Evolutionary conservation across 257 asterid species (phyloP), one percentile per base, ranked within the genome.

Genomic region (Solanum peruvianum): DNA sequence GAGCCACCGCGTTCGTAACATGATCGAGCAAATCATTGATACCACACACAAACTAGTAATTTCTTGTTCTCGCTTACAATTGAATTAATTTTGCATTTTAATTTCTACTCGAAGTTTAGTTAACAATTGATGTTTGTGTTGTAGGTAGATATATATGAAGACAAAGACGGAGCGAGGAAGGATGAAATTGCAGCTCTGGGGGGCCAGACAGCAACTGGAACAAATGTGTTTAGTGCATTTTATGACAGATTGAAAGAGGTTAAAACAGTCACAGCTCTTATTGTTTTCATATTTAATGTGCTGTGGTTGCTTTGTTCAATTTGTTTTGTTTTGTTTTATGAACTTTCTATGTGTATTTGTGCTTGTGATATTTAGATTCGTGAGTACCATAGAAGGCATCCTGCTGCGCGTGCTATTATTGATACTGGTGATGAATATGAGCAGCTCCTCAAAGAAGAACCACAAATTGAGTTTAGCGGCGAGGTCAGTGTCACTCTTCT

Each of bases 161-260:
- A 96, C 87, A 91, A 93, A 52, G 99, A 97, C 89, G 91, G 72
- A 78, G 94, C 98, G 31, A 91, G 98, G 94, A 96, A 93, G 91
- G 99, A 97, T 88, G 99, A 97, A 90, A 97, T 97, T 90, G 99
- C 98, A 13, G 98, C 98, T 5, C 98, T 97, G 7, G 99, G 99
- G 85, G 99, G 99, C 18, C 97, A 92, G 93, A 95, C 98, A 41
- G 90, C 93, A 2, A 86, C 98, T 7, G 98, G 98, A 11, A 91
- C 98, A 44, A 96, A 96, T 86, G 97, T 97, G 47, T 96, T 95
- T 85, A 96, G 99, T 90, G 98, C 97, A 11, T 97, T 97, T 93
- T 96, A 97, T 82, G 99, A 96, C 88, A 91, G 99, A 85, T 88
- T 97, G 67, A 97, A 95, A 89, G 99, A 97, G 98, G 98, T 96